Base-by-base conservation (phyloP, 108 stramenopile genomes). In the Asterionellopsis glacialis region DNA sequence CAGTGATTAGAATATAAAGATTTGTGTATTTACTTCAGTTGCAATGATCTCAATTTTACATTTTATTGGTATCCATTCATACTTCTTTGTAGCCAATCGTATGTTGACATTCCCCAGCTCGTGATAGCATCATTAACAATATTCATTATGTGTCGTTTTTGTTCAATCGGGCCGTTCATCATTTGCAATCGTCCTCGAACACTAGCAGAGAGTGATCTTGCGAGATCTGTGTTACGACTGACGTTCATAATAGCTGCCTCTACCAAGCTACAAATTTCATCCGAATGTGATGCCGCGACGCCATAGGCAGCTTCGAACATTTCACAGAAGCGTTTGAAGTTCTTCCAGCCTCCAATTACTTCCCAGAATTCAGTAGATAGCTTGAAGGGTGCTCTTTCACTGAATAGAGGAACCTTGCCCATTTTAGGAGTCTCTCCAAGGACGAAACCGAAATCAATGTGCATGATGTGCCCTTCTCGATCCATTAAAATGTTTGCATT, bases 391-490 rank as follows among this genome's bases (percentile, higher is more conserved):
- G 83, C 83, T 21, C 77, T 47, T 67, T 87, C 85, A 51, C 64
- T 72, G 45, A 73, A 78, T 1, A 81, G 43, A 6, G 75, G 75
- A 27, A 79, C 73, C 25, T 72, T 72, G 45, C 75, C 75, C 69
- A 74, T 73, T 40, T 86, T 86, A 7, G 88, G 88, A n/a, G 80
- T 64, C n/a, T 75, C 69, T 10, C 90, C 90, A 9, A 91, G 76
- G 21, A 91, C 88, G 58, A 83, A 91, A 21, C 90, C 90, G 57
- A 85, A 91, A 59, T 91, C 90, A 41, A 91, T 91, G 69, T 91
- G 90, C 43, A 44, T 21, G 11, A 83, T 53, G 33, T 73, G 77
- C 3, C 82, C 82, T 10, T 67, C 51, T 0, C 74, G 71, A 63
- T 84, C 83, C 47, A 91, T 63, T 55, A 91, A 57, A 28, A 91